Evolutionary conservation across 2,329 filamentous ascomycete species (phyloP), one percentile per base, ranked within the genome.

Genomic region (Aspergillus sp.): DNA sequence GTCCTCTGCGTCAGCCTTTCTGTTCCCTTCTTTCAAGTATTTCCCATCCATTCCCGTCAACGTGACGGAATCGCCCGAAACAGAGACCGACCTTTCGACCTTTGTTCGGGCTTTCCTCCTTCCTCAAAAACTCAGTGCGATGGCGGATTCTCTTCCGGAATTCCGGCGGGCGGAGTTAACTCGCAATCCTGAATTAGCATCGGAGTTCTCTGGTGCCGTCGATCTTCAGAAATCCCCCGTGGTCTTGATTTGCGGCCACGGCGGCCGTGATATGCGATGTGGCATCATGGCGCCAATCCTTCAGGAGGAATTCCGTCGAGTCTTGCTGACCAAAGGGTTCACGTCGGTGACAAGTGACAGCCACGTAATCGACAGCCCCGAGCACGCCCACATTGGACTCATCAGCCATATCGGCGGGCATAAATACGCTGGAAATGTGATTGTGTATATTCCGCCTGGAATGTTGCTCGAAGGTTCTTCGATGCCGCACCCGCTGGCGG

Each of bases 351-450:
- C 55, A 6, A 62, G 57, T n/a, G 65, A 62, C 9, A 58, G 57
- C 1, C 61, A 56, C 24, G 61, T 53, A 2, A 58, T 74, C 16
- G 76, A 78, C 56, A 67, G 56, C 14, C 65, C 66, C 0, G 62
- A 63, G 0, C 71, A 74, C 63, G 75, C 75, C 11, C 76, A 80
- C 61, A 65, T 80, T 56, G 78, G 74, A 5, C 65, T 74, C 52
- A 78, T 97, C 69, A 94, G 88, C 65, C 94, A 98, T 72, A 89
- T 97, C 14, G 94, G 94, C 22, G 94, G 94, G 0, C 94, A 98
- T 80, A 96, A 96, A 80, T 98, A 95, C 79, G 90, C 89, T 42
- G 94, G 94, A 46, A 98, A 98, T 71, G 87, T 97, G 66, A 90
- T 98, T 79, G 81, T 98, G 0, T 98, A 98, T 75, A 84, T 78